Base-by-base conservation (phyloP, 148 eudicot genomes). In the Fagopyrum tataricum region DNA sequence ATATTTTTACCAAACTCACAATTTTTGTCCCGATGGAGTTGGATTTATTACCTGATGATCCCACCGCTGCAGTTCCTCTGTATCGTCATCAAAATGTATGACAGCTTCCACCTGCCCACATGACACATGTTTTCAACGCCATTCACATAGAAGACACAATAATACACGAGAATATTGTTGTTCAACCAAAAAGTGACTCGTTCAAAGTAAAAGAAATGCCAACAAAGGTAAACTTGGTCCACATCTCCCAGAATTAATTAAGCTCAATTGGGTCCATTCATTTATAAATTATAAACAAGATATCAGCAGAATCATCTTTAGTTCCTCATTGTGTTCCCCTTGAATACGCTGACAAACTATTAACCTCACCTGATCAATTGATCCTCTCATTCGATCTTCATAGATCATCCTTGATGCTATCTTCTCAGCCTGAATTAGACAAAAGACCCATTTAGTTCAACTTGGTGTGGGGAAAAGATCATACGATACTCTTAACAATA, bases 381-480 rank as follows among this genome's bases (percentile, higher is more conserved):
- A 96, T 41, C 99, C 99, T 81, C 88, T 87, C 99, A 96, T 92
- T 82, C 99, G 85, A 82, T 96, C 99, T 85, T 96, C 99, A 40
- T 67, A 87, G 17, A 96, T 92, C 99, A 96, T 96, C 79, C 85
- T 88, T 71, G 99, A 96, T 53, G 99, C 99, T 74, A 96, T 96
- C 82, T 96, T 96, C 84, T 96, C 99, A 59, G 99, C 99, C 99
- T 96, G 93, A 77, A 79, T 49, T 67, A 61, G 67, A 62, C 4
- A 17, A 59, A 20, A 61, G 44, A 61, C 44, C n/a, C n/a, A 59
- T 55, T 10, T 18, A 55, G 20, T 20, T 55, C 26, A 20, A 7
- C 61, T 61, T 17, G 5, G 3, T 9, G 6, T 58, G 4, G 12
- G 66, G 37, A 24, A 58, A 9, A 24, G 40, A 58, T 0, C 37